phyloP scores from a whole-genome alignment of 441 rosid genomes.

The Mallotus japonicus region DNA sequence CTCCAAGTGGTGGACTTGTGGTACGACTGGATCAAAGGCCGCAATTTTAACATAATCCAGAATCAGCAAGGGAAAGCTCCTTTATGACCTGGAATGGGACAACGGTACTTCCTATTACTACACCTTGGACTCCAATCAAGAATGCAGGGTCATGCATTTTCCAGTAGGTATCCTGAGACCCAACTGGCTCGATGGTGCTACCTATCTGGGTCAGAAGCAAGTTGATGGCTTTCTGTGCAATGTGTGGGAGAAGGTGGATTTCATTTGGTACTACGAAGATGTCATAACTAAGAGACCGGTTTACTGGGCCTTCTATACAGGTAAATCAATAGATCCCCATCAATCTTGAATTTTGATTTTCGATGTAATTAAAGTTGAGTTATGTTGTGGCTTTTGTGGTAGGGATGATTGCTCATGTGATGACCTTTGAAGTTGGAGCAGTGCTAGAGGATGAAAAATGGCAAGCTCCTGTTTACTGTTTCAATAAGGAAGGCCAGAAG shows the following conservation, averaged over 20 bases:
- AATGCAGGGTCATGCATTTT: slow-evolving; percentile 48
- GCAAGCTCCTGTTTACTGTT: slow-evolving; percentile 81
- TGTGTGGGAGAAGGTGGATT: slow-evolving; percentile 80
- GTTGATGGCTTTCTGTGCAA: slow-evolving; percentile 69
- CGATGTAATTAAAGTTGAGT: no score
- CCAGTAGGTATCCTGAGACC: slow-evolving; percentile 68
- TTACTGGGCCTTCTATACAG: slow-evolving; percentile 72
- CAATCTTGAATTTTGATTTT: no score
- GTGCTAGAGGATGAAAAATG: slow-evolving; percentile 62
- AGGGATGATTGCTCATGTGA: slow-evolving; percentile 78
- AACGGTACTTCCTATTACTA: slow-evolving; percentile 73
- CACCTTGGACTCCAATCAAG: slow-evolving; percentile 40
- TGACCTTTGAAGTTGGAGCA: slow-evolving; percentile 77
- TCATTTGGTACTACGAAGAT: slow-evolving; percentile 75
- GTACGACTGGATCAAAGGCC: slow-evolving; percentile 84
- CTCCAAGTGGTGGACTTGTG: slow-evolving; percentile 74
- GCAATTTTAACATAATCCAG: slow-evolving; percentile 77
- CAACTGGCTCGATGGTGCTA: slow-evolving; percentile 76
- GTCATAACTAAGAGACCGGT: slow-evolving; percentile 67
- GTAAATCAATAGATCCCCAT: slow-evolving; percentile 23
- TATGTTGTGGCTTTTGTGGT: slow-evolving; percentile 8
- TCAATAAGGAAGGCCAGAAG: slow-evolving; percentile 26
- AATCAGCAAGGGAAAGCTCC: slow-evolving; percentile 59
- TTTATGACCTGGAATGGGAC: slow-evolving; percentile 84
- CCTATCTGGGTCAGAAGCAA: slow-evolving; percentile 54